Evolutionary conservation across 2,329 filamentous ascomycete genomes (phyloP).

Genomic region (Septoria linicola): DNA sequence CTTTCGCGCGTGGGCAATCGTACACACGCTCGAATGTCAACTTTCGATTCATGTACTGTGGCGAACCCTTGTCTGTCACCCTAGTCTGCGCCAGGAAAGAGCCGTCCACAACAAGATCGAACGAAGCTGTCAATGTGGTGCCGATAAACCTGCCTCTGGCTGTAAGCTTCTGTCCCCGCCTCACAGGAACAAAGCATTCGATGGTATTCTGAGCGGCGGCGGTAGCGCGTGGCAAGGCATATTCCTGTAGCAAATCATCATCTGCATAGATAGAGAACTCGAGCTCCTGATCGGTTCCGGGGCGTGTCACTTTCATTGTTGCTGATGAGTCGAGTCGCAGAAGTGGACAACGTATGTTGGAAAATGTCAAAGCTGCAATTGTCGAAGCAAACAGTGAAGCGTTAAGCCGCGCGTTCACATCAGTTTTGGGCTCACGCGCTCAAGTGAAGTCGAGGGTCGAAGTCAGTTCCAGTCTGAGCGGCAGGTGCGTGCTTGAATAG

Average conservation of each 20-base stretch:
- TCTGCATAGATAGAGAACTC: constrained; percentile 34
- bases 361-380: too few species aligned
- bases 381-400: too few species aligned
- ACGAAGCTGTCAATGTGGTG: constrained; percentile 32
- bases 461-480: too few species aligned
- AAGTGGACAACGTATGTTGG: neutral
- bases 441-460: neutral
- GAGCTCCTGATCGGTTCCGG: constrained; percentile 37
- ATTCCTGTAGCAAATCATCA: constrained; percentile 36
- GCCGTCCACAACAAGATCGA: constrained; percentile 43
- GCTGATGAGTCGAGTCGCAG: neutral
- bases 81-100: constrained; percentile 31
- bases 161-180: constrained; percentile 35
- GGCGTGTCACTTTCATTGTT: constrained; percentile 42
- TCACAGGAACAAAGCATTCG: constrained; percentile 41
- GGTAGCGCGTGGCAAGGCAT: constrained; percentile 34
- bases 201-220: constrained; percentile 32
- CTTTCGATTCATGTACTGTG: constrained; percentile 19
- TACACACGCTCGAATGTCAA: constrained; percentile 24
- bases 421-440: too few species aligned
- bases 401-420: too few species aligned
- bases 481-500: too few species aligned
- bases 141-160: constrained; percentile 38
- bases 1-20: constrained; percentile 3
- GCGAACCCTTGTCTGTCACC: constrained; percentile 25